Percentiles rank a stretch among this genome's conserved stretches.
Evolutionary conservation across 176 grass and related monocot species (phyloP).

Genomic region (Oryza nivara): DNA sequence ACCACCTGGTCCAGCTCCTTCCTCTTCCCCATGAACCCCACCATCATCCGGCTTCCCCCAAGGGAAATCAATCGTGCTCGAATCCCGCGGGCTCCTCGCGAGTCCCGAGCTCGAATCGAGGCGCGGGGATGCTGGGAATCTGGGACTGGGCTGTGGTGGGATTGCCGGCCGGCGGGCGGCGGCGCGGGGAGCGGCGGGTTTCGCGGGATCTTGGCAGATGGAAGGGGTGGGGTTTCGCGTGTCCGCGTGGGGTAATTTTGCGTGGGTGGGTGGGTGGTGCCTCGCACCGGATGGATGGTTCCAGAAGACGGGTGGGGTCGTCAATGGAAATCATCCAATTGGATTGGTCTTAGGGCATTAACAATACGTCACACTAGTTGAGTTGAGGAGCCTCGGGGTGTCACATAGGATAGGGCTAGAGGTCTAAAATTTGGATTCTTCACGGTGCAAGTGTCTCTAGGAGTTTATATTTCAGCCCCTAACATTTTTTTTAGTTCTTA

Average conservation of each 20-base stretch:
- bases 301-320: constrained; percentile 45
- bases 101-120: constrained; percentile 5
- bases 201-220: constrained; percentile 25
- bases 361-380: too few species aligned
- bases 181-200: not conserved
- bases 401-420: too few species aligned
- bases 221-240: not conserved
- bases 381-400: too few species aligned
- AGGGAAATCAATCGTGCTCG: not conserved
- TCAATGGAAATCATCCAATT: not conserved
- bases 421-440: too few species aligned
- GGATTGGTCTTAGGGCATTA: not conserved
- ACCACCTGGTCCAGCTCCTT: constrained; percentile 67
- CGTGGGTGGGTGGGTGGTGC: not conserved
- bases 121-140: not conserved
- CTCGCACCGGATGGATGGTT: constrained; percentile 35
- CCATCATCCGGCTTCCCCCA: constrained; percentile 21
- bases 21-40: constrained; percentile 73
- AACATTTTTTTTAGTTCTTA: too few species aligned
- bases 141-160: not conserved
- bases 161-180: not conserved
- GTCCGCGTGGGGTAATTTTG: not conserved
- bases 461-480: too few species aligned
- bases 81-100: constrained; percentile 4
- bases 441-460: too few species aligned